phyloP scores from a whole-genome alignment of 441 rosid species.

The Populus hybrid region DNA sequence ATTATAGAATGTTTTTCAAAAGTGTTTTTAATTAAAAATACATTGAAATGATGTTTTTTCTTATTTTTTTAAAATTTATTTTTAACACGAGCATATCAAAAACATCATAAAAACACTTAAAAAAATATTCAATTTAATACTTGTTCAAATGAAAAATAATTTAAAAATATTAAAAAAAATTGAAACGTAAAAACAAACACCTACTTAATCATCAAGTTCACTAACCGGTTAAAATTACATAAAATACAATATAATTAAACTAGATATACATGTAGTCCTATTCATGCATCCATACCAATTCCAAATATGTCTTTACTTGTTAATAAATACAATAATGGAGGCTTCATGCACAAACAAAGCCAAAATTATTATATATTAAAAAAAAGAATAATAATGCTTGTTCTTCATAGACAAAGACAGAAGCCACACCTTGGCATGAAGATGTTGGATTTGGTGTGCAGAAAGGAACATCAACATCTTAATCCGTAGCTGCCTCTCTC shows the following conservation, averaged over 20 bases:
- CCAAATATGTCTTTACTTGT: background rate
- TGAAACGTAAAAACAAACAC: too few relatives aligned
- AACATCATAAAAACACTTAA: too few relatives aligned
- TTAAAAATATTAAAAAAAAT: too few relatives aligned
- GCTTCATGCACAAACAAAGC: background rate
- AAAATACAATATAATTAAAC: too few relatives aligned
- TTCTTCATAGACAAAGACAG: conserved; percentile 11
- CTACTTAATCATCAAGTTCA: too few relatives aligned
- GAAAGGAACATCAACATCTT: conserved; percentile 15
- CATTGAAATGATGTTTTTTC: too few relatives aligned
- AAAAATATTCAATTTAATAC: too few relatives aligned
- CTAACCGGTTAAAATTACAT: too few relatives aligned
- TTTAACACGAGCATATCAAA: too few relatives aligned
- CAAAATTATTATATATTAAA: background rate
- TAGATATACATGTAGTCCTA: background rate
- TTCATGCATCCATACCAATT: conserved; percentile 7
- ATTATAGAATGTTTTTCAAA: too few relatives aligned
- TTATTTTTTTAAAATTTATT: too few relatives aligned
- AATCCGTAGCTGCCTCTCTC: background rate
- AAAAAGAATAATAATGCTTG: background rate
- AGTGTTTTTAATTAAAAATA: too few relatives aligned
- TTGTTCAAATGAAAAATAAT: accelerated
- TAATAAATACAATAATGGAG: background rate
- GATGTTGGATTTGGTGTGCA: conserved; percentile 21
- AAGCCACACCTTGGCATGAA: conserved; percentile 29